Conservation (phyloP, 768 basidiomycete species). For the Mycena vulgaris region DNA sequence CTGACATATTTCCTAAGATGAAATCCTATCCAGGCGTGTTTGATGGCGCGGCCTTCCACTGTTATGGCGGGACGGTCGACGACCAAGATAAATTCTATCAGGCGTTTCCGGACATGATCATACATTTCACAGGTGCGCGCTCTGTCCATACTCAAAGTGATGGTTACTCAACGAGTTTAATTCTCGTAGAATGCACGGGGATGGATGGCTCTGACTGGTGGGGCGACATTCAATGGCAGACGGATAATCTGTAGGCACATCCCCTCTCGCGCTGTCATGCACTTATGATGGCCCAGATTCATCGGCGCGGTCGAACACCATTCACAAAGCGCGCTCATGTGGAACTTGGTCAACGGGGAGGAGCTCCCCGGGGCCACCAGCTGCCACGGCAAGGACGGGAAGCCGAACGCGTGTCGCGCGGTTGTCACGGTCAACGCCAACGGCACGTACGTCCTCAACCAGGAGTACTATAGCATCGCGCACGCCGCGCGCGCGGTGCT, state of each 20-base stretch:
- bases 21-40: not conserved
- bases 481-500: constrained; percentile 15
- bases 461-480: constrained; percentile 24
- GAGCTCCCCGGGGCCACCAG: not conserved
- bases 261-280: not conserved
- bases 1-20: constrained; percentile 4
- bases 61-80: constrained; percentile 7
- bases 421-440: constrained; percentile 5
- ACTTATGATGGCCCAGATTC: not conserved
- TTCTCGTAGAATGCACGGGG: constrained; percentile 15
- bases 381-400: constrained; percentile 11
- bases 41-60: constrained; percentile 20
- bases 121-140: constrained; percentile 14
- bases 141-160: not conserved
- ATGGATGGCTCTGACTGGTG: constrained; percentile 17
- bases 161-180: not conserved
- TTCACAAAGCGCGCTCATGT: constrained; percentile 16
- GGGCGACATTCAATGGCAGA: constrained; percentile 14
- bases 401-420: constrained; percentile 11
- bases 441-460: constrained; percentile 11
- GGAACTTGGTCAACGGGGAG: constrained; percentile 14
- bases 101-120: not conserved
- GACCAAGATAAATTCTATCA: constrained; percentile 15
- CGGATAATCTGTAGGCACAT: constrained; percentile 5
- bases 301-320: constrained; percentile 7